Conservation (phyloP, 2,329 filamentous ascomycete genomes). For the Penicillium sp. region DNA sequence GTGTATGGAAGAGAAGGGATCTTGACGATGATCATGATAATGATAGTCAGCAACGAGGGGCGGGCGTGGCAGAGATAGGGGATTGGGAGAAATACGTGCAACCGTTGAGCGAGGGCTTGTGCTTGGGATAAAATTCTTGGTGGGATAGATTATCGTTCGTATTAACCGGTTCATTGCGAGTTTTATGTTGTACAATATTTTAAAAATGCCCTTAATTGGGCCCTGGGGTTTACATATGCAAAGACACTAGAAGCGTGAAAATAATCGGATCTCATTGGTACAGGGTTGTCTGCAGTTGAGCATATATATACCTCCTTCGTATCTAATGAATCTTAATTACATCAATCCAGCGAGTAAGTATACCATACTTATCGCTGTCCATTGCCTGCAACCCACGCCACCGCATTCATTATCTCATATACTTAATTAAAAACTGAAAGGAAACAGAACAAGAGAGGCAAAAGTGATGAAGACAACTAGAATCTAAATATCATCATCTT, state of each 20-base stretch:
- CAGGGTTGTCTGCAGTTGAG: not conserved
- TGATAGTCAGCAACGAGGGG: not conserved
- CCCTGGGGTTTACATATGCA: too few relatives aligned
- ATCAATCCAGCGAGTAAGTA: not conserved
- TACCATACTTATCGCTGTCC: not conserved
- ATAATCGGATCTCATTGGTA: not conserved
- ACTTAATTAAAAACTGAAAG: not conserved
- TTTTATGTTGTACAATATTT: too few relatives aligned
- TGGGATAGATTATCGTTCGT: not conserved
- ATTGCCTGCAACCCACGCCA: not conserved
- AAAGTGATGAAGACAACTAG: not conserved
- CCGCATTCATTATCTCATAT: not conserved
- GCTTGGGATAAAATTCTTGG: conserved; percentile 8
- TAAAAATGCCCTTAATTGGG: too few relatives aligned
- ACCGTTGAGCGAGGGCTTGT: conserved; percentile 15
- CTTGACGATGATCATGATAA: conserved; percentile 6
- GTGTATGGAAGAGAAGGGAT: conserved; percentile 17
- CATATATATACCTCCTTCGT: not conserved
- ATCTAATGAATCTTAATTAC: not conserved
- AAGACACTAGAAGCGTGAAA: too few relatives aligned
- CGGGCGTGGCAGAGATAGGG: not conserved
- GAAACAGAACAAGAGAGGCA: not conserved
- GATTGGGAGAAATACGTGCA: conserved; percentile 17
- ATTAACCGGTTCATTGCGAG: too few relatives aligned
- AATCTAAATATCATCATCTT: conserved; percentile 32